A percentile compares a stretch with the other conserved stretches of the same genome.
Evolutionary conservation across 768 basidiomycete species (phyloP).

Genomic region (Cystobasidiopsis lactophilus): DNA sequence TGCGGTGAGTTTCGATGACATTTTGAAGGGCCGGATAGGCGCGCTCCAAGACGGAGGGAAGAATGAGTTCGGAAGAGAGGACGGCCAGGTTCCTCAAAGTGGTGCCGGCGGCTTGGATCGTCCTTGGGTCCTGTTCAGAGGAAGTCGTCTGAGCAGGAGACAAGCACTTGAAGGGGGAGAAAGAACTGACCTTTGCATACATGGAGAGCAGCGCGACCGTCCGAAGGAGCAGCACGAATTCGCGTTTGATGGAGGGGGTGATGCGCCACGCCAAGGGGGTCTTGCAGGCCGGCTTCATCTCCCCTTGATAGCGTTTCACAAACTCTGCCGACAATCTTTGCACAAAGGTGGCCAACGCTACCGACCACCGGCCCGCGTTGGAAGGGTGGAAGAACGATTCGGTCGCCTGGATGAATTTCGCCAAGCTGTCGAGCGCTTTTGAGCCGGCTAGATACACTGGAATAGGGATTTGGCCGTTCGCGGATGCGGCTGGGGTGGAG

Average conservation of each 20-base stretch:
- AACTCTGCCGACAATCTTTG: conserved; percentile 45
- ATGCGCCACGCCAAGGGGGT: conserved; percentile 58
- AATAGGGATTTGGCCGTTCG: neutral
- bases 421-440: conserved; percentile 65
- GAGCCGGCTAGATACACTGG: conserved; percentile 39
- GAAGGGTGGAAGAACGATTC: conserved; percentile 83
- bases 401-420: conserved; percentile 58
- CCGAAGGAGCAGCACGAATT: conserved; percentile 58
- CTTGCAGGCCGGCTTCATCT: conserved; percentile 53
- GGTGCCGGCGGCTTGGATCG: conserved; percentile 52
- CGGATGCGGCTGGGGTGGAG: neutral
- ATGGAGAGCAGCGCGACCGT: conserved; percentile 70
- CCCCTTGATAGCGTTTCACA: conserved; percentile 51
- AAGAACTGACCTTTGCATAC: conserved; percentile 41
- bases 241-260: conserved; percentile 53
- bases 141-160: too few species aligned
- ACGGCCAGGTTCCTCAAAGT: conserved; percentile 60
- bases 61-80: conserved; percentile 58
- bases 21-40: conserved; percentile 72
- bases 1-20: conserved; percentile 71
- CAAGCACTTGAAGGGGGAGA: neutral
- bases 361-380: conserved; percentile 63
- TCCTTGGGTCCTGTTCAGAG: conserved; percentile 33
- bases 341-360: conserved; percentile 41
- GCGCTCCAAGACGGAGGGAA: conserved; percentile 58